phyloP scores from a whole-genome alignment of 257 asterid species.

The Leonotis leonurus region DNA sequence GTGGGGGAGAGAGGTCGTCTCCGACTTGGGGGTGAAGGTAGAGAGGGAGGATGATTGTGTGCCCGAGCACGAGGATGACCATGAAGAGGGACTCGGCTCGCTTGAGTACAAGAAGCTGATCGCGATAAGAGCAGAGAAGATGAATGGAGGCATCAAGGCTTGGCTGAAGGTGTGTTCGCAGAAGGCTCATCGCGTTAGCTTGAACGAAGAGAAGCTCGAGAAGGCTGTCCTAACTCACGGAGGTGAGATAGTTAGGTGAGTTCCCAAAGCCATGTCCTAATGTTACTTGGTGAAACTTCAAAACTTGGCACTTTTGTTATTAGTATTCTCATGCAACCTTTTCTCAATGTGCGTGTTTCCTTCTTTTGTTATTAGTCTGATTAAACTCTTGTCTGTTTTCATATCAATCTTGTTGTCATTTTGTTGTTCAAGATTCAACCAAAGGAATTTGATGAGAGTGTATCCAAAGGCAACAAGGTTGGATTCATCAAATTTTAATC shows the following conservation, averaged over 20 bases:
- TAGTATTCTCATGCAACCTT: background rate
- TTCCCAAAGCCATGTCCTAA: too few species aligned
- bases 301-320: background rate
- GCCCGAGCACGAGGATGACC: constrained; percentile 36
- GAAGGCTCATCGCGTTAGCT: constrained; percentile 62
- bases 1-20: constrained; percentile 55
- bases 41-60: constrained; percentile 15
- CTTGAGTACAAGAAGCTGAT: constrained; percentile 59
- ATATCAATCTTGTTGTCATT: background rate
- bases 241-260: constrained; percentile 53
- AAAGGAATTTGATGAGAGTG: constrained; percentile 73
- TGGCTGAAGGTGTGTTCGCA: constrained; percentile 44
- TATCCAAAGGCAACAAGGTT: constrained; percentile 67
- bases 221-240: constrained; percentile 59
- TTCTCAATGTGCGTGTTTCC: background rate
- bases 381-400: background rate
- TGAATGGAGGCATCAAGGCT: constrained; percentile 51
- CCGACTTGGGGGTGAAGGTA: constrained; percentile 15
- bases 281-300: too few species aligned
- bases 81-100: constrained; percentile 20
- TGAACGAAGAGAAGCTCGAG: constrained; percentile 74
- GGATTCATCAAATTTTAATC: constrained; percentile 77
- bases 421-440: constrained; percentile 41
- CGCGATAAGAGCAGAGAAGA: constrained; percentile 51
- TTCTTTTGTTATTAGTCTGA: background rate